Base-by-base conservation (phyloP, 371 early-diverging fungal species). In the Thermomucor indicae-seudaticae region DNA sequence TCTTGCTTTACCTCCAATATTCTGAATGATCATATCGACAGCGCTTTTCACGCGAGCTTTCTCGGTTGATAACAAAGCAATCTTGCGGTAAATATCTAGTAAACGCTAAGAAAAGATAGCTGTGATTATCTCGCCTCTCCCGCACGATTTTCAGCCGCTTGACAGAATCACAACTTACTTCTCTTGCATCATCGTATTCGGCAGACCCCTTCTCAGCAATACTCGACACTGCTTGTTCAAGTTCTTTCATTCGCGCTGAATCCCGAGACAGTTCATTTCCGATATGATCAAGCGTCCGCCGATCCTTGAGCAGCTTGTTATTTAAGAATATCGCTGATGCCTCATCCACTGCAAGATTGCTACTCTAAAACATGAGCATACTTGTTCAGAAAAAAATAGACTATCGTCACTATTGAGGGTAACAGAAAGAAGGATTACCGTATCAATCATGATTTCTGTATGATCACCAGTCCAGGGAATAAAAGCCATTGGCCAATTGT, bases 271-370 rank as follows among this genome's bases (percentile, higher is more conserved):
- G 55, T 6, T 85, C 85, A 29, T 65, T 70, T 2, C 54, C 70
- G 10, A 79, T 10, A 27, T 65, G 51, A 19, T 70, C 65, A 7
- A 81, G 59, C 24, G 68, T 68, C 24, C 67, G 67, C 27, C 70
- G 60, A 46, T 78, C 50, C 56, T 86, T 88, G 49, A 79, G 58
- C 11, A 83, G 57, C 27, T 78, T 80, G 58, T 88, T 88, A 42
- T 69, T 80, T 53, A 88, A 58, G 39, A 78, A 85, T 6, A 83
- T 78, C 1, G 62, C 60, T 1, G 79, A 69, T 17, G 75, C 51
- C 7, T 84, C 83, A 49, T 81, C 37, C 10, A 37, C 37, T 37
- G 37, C 37, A 37, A 19, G 37, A n/a, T n/a, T n/a, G n/a, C n/a
- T n/a, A n/a, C n/a, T n/a, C n/a, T n/a, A n/a, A n/a, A n/a, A n/a